phyloP scores from a whole-genome alignment of 768 basidiomycete genomes.

The Crucibulum laeve region DNA sequence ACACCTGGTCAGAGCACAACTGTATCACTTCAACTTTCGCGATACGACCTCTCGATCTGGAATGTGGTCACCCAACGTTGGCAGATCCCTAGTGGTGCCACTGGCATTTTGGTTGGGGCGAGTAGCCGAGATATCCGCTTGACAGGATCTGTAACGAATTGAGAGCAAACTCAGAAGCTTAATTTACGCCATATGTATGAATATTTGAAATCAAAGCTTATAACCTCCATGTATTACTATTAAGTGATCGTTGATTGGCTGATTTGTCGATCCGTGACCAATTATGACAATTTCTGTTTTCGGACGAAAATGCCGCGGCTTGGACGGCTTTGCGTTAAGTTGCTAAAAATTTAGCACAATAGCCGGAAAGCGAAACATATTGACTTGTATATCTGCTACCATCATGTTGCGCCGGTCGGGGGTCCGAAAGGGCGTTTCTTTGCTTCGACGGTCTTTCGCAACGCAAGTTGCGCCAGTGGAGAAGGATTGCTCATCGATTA shows the following conservation, averaged over 20 bases:
- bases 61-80: constrained; percentile 51
- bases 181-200: too few species aligned
- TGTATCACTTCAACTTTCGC: constrained; percentile 43
- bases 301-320: too few species aligned
- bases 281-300: too few species aligned
- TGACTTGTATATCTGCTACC: too few species aligned
- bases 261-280: too few species aligned
- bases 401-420: constrained; percentile 24
- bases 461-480: constrained; percentile 31
- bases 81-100: constrained; percentile 45
- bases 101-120: constrained; percentile 43
- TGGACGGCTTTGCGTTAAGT: too few species aligned
- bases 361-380: too few species aligned
- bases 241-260: too few species aligned
- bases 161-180: constrained; percentile 5
- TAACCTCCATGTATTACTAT: too few species aligned
- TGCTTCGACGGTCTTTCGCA: constrained; percentile 28
- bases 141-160: constrained; percentile 34
- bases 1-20: constrained; percentile 37
- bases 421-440: constrained; percentile 15
- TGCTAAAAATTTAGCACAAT: too few species aligned
- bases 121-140: constrained; percentile 46
- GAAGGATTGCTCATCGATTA: constrained; percentile 58
- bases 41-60: constrained; percentile 53
- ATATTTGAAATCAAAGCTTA: too few species aligned